Percentiles rank a stretch among this genome's conserved stretches.
These are phyloP conservation scores for Alternaria panax DNA, from an alignment of 2,329 filamentous ascomycete genomes.

Conservation along the genomic window DNA sequence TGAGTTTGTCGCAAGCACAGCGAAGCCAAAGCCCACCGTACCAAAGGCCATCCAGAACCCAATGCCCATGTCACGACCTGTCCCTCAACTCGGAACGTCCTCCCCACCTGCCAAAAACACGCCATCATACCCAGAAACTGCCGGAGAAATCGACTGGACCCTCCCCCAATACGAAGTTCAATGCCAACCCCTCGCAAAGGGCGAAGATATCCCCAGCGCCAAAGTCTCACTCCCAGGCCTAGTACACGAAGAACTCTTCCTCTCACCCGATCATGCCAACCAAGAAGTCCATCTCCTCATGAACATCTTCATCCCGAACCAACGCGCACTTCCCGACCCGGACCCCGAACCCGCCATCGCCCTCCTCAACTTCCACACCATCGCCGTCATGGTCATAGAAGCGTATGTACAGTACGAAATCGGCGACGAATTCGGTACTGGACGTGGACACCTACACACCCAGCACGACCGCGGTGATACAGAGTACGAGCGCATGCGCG, in stretches of 20 bases:
- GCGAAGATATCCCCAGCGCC: conserved; percentile 27
- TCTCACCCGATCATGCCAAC: conserved; percentile 32
- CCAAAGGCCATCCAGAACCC: neutral
- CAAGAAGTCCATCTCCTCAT: conserved; percentile 38
- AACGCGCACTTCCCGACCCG: conserved; percentile 22
- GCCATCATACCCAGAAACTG: neutral
- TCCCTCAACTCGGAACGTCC: neutral
- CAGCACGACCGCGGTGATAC: conserved; percentile 4
- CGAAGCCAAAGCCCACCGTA: neutral
- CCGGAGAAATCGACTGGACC: conserved; percentile 22
- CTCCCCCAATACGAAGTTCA: conserved; percentile 29
- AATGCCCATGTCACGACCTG: neutral
- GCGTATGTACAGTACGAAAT: conserved; percentile 34
- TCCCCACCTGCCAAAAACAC: neutral
- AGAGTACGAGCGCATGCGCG: conserved; percentile 13
- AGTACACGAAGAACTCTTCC: conserved; percentile 41
- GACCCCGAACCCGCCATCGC: conserved; percentile 33
- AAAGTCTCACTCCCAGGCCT: conserved; percentile 50
- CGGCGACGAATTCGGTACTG: conserved; percentile 31
- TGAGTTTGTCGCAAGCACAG: conserved; percentile 1
- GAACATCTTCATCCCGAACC: conserved; percentile 40
- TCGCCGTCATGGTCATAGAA: conserved; percentile 44
- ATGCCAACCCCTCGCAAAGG: conserved; percentile 13
- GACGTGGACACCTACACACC: conserved; percentile 17
- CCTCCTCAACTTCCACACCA: conserved; percentile 45